Evolutionary conservation across 306 rosid species (phyloP), one percentile per base, ranked within the genome.

Genomic region (Fragaria iinumae): DNA sequence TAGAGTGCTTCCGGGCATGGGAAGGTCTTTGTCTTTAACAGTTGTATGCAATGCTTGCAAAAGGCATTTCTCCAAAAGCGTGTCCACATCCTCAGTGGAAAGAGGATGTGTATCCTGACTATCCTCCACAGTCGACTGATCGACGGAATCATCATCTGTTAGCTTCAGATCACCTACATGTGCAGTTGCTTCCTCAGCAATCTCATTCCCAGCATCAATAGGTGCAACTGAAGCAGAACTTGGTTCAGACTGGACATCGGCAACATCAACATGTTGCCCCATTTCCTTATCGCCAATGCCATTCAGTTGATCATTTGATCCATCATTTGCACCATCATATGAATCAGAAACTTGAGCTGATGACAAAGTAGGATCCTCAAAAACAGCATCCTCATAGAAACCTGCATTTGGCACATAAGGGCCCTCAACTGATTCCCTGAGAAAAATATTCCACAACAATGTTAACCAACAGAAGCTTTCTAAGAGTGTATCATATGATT

Each of bases 1-100:
- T 63, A 95, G 66, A 39, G 97, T 95, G 87, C 98, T 92, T 86
- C 98, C 98, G n/a, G 97, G 95, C 84, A 90, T 71, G 66, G 96
- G 97, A 81, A 95, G 89, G 69, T 90, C 97, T 79, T 89, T 93
- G 67, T 93, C 98, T 81, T 88, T 92, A 57, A 90, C 86, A 67
- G 96, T 90, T 73, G 95, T 87, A 88, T 92, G 91, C 84, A 92
- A 81, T 20, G 98, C 93, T 85, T 95, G 98, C 80, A 95, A 81
- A 79, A 92, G 96, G 85, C 96, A 95, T 77, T 90, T 92, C 71
- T 95, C 98, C 87, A 95, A 84, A 76, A 92, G 87, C 63, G 67
- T 79, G 83, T 95, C 97, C 73, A 90, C 80, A 41, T 95, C 98
- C 68, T 86, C 89, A 13, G 85, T 77, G 62, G 97, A 90, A 72